Evolutionary conservation across 345 rosid genomes (phyloP), one percentile per base, ranked within the genome.

Genomic region (Lepidium didymum): DNA sequence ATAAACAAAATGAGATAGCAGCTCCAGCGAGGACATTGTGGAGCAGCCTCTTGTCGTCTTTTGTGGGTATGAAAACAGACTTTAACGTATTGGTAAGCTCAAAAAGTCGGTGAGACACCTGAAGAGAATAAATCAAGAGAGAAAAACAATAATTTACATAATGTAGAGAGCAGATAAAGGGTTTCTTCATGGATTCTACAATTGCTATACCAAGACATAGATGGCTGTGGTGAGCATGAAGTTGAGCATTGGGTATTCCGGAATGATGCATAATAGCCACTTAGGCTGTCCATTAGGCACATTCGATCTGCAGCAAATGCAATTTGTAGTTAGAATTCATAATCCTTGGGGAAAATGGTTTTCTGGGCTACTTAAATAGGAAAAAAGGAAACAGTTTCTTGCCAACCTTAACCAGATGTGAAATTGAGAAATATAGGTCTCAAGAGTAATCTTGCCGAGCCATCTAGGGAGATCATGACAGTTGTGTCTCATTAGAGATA

Each of bases 341-440:
- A 37, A 46, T 61, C 11, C n/a, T 19, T 10, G 52, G 56, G 53
- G 67, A 36, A 44, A 23, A 43, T 55, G 49, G 42, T 25, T 35
- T 29, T 62, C 33, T 36, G 41, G 35, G 7, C 47, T 74, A 41
- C 47, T 53, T 60, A 29, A 6, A 12, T 21, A 25, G 44, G 44
- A 52, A 42, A 42, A 51, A 43, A 71, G 46, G 47, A 11, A 52
- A 53, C 34, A 36, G 64, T 15, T 43, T 49, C 56, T 21, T 10
- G 50, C 96, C 12, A 62, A 90, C 98, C 98, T 93, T 79, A 93
- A 80, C 98, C 98, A 93, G 75, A 93, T 93, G 78, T 90, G 98
- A 76, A 93, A 87, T 70, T 93, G 98, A 7, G 96, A 90, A 78
- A 93, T 90, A 67, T 93, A 90, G 2, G 98, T 93, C 80, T 93